Evolutionary conservation across 106 monocot genomes (phyloP).

Genomic region (Chionographis japonica): DNA sequence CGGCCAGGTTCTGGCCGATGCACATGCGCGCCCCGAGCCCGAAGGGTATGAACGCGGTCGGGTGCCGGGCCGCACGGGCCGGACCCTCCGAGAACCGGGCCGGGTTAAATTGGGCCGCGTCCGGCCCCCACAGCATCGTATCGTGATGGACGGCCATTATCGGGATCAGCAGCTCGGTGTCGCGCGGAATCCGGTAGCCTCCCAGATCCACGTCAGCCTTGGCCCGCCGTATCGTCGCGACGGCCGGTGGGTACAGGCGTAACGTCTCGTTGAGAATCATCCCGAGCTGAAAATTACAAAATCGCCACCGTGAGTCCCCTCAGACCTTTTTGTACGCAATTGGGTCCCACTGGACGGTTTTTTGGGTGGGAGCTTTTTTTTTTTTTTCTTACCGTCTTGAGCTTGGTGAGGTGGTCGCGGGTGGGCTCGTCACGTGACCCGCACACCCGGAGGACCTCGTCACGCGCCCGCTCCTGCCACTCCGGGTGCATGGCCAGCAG

Average conservation of each 20-base stretch:
- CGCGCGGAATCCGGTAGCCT: conserved; percentile 41
- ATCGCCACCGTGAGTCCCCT: background rate
- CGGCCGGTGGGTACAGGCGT: conserved; percentile 71
- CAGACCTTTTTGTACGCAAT: background rate
- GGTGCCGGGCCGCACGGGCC: conserved; percentile 43
- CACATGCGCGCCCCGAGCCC: conserved; percentile 55
- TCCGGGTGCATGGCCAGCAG: conserved; percentile 84
- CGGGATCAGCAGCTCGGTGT: conserved; percentile 60
- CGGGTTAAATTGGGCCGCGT: conserved; percentile 57
- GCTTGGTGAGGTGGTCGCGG: conserved; percentile 63
- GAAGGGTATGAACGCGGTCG: conserved; percentile 54
- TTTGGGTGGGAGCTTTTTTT: too few species aligned
- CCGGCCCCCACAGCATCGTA: conserved; percentile 48
- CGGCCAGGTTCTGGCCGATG: conserved; percentile 58
- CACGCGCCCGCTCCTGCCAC: conserved; percentile 73
- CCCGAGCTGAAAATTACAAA: conserved; percentile 34
- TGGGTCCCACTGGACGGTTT: too few species aligned
- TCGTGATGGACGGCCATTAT: conserved; percentile 78
- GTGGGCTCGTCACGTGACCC: conserved; percentile 56
- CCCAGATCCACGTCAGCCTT: conserved; percentile 46
- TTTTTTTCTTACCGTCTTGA: conserved; percentile 54
- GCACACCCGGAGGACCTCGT: conserved; percentile 69
- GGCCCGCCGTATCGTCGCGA: conserved; percentile 57
- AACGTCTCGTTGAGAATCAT: conserved; percentile 75
- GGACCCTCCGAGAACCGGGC: conserved; percentile 47